phyloP scores from a whole-genome alignment of 163 green algal genomes.

The Coccomyxa subellipsoidea region DNA sequence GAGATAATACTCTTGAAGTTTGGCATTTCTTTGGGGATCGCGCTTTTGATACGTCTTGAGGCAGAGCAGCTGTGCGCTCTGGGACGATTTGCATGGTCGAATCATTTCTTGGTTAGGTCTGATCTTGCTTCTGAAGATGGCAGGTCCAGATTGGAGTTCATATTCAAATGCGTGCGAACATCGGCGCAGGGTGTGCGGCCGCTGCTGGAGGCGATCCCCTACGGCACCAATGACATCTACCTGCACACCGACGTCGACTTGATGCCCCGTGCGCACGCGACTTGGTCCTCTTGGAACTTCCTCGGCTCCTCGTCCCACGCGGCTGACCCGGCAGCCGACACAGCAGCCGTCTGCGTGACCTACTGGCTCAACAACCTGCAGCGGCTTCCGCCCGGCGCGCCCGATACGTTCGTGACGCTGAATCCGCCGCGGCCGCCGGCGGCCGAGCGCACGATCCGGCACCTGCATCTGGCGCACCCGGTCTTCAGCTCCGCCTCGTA shows the following conservation, averaged over 20 bases:
- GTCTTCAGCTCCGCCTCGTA: slow-evolving; percentile 68
- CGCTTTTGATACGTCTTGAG: no score
- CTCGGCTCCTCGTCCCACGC: slow-evolving; percentile 25
- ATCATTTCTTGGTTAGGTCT: no score
- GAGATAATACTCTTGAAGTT: no score
- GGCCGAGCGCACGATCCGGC: slow-evolving; percentile 46
- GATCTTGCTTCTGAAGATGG: no score
- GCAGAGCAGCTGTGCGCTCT: no score
- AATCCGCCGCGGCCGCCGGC: slow-evolving; percentile 75
- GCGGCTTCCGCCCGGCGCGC: slow-evolving; percentile 30
- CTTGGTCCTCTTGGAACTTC: slow-evolving; percentile 93
- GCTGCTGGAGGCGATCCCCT: slow-evolving; percentile 74
- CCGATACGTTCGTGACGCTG: slow-evolving; percentile 90
- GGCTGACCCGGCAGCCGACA: slow-evolving; percentile 9
- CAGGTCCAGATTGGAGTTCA: not conserved
- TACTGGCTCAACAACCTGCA: slow-evolving; percentile 75
- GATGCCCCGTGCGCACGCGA: slow-evolving; percentile 70
- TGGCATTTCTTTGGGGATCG: no score
- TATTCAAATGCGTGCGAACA: not conserved
- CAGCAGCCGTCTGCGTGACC: slow-evolving; percentile 73
- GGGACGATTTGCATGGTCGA: no score
- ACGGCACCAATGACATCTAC: slow-evolving; percentile 83
- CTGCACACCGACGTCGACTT: slow-evolving; percentile 82
- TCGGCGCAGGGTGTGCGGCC: slow-evolving; percentile 40
- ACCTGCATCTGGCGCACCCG: slow-evolving; percentile 73